These are phyloP conservation scores for Orbilia oligospora DNA, from an alignment of 2,329 filamentous ascomycete species.

Conservation along the genomic window DNA sequence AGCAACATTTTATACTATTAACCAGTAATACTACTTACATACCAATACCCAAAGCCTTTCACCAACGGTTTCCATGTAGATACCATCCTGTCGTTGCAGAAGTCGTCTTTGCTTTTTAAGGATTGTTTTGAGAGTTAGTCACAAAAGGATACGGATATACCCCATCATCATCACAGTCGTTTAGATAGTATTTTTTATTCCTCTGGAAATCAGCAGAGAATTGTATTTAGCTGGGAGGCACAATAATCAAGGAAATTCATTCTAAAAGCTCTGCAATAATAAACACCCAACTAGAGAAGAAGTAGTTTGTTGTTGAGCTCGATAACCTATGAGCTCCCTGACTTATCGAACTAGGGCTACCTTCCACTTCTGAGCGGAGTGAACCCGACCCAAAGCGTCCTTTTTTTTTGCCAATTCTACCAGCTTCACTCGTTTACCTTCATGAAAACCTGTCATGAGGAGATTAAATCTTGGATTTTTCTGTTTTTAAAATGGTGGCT, in stretches of 20 bases:
- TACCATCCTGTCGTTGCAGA: slow-evolving; percentile 47
- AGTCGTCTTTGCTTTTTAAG: neutral
- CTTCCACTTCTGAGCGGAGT: neutral
- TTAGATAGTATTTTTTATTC: slow-evolving; percentile 40
- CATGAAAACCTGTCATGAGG: neutral
- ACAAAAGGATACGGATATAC: slow-evolving; percentile 54
- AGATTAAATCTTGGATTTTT: neutral
- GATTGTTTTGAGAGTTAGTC: slow-evolving; percentile 18
- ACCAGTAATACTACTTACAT: slow-evolving; percentile 30
- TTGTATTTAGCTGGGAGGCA: slow-evolving; percentile 8
- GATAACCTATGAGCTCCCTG: neutral
- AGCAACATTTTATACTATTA: slow-evolving; percentile 19
- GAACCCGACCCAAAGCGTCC: neutral
- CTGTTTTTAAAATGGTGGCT: neutral
- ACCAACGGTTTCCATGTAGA: slow-evolving; percentile 46
- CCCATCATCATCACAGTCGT: slow-evolving; percentile 48
- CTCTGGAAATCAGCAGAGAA: neutral
- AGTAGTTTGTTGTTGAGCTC: neutral
- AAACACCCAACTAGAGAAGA: neutral
- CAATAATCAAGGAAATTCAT: neutral
- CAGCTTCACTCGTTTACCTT: slow-evolving; percentile 20
- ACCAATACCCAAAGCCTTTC: slow-evolving; percentile 17
- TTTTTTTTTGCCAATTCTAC: neutral
- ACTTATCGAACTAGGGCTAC: neutral
- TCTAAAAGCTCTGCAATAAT: neutral